Evolutionary conservation across 1,284 basidiomycete species (phyloP).

Genomic region (Ustilago trichophora): DNA sequence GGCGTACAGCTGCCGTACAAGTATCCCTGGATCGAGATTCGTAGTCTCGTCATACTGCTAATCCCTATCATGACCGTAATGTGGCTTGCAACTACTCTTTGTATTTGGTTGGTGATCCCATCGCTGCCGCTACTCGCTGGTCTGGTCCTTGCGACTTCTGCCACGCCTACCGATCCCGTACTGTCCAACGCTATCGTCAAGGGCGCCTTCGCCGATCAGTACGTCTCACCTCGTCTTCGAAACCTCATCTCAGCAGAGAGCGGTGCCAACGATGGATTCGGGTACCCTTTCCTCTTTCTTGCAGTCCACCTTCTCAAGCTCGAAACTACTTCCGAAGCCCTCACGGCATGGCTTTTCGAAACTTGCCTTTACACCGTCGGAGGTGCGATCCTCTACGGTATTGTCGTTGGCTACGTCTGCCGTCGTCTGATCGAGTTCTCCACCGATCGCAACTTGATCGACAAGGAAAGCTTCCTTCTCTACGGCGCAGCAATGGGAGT

Average conservation of each 20-base stretch:
- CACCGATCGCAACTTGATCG: slow-evolving; percentile 51
- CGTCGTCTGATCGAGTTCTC: slow-evolving; percentile 48
- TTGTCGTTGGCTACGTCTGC: slow-evolving; percentile 48
- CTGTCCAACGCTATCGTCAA: slow-evolving; percentile 58
- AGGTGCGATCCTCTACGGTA: slow-evolving; percentile 44
- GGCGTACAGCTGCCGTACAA: slow-evolving; percentile 59
- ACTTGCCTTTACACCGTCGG: slow-evolving; percentile 48
- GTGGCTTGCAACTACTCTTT: slow-evolving; percentile 53
- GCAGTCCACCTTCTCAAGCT: slow-evolving; percentile 52
- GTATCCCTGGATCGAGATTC: slow-evolving; percentile 46
- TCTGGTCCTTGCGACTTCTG: slow-evolving; percentile 47
- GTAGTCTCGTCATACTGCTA: slow-evolving; percentile 43
- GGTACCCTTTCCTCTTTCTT: slow-evolving; percentile 55
- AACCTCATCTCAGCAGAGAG: slow-evolving; percentile 61
- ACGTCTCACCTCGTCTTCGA: slow-evolving; percentile 54
- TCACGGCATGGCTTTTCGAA: slow-evolving; percentile 44
- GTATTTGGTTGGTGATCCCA: slow-evolving; percentile 48
- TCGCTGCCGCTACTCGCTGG: slow-evolving; percentile 48
- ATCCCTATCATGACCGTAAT: slow-evolving; percentile 55
- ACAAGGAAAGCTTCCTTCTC: slow-evolving; percentile 59
- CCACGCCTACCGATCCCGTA: slow-evolving; percentile 57
- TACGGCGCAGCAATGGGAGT: slow-evolving; percentile 54
- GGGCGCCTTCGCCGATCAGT: slow-evolving; percentile 59
- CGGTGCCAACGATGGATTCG: slow-evolving; percentile 60
- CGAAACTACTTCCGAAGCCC: slow-evolving; percentile 31